Evolutionary conservation across 2,329 filamentous ascomycete species (phyloP), one percentile per base, ranked within the genome.

Genomic region (Colletotrichum neosansevieriae): DNA sequence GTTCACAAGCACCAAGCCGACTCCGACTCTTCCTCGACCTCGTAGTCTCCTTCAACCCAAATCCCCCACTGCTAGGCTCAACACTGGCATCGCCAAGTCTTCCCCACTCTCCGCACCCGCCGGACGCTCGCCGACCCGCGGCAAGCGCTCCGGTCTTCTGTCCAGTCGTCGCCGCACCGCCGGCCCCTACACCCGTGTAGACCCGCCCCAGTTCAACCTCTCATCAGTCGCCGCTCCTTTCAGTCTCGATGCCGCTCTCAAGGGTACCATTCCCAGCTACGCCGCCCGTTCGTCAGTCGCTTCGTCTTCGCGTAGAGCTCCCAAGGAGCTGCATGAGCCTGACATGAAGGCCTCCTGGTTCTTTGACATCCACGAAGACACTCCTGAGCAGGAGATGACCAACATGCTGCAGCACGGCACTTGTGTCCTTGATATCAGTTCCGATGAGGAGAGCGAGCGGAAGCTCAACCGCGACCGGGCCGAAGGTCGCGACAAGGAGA

Each of bases 281-380:
- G 81, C 81, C 3, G 81, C 84, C 51, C 85, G 83, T 66, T 73
- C 76, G 15, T 67, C 74, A 12, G 63, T 75, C 65, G 72, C 76
- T 24, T 70, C 76, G 60, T 75, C 74, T 71, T 73, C 74, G 63
- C 67, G 70, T 29, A 62, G 63, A 56, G 44, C 51, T 6, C 38
- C 53, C 56, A 70, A 67, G 61, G 73, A 75, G 50, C 75, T 86
- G 40, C 71, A 79, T 47, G 82, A 83, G 68, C 76, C 83, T 21
- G 83, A 86, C 60, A 78, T 85, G 73, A 88, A 91, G 76, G 85
- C 88, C 38, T 86, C 86, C 66, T 98, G 94, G 94, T 92, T 92
- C 83, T 98, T 99, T 76, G 92, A 95, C 67, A 98, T 99, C 75
- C 91, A 98, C 77, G 93, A 97, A 77, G 95, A 99, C 79, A 94